A percentile compares a stretch with the other conserved stretches of the same genome.
phyloP scores from a whole-genome alignment of 1,284 basidiomycete genomes.

The Sanghuangporus sanghuang region DNA sequence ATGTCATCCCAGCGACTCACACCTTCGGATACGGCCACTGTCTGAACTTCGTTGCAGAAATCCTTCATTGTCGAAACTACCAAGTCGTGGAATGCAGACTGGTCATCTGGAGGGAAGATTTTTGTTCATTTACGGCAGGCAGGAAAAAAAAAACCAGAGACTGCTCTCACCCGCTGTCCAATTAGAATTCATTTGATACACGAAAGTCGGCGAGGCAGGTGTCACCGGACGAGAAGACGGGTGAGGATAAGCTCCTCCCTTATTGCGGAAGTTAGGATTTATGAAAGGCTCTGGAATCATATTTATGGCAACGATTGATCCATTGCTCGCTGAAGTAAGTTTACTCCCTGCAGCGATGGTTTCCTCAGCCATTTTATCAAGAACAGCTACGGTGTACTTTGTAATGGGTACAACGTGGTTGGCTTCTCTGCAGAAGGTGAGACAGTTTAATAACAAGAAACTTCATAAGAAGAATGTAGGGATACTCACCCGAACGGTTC shows the following conservation, averaged over 20 bases:
- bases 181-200: not conserved
- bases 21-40: slow-evolving; percentile 3
- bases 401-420: slow-evolving; percentile 12
- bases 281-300: not conserved
- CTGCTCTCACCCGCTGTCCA: not conserved
- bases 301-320: slow-evolving; percentile 5
- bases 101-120: not conserved
- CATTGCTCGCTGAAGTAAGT: slow-evolving; percentile 1
- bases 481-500: slow-evolving; percentile 10
- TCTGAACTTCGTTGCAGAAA: slow-evolving; percentile 1
- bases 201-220: not conserved
- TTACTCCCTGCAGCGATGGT: not conserved
- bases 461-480: no score
- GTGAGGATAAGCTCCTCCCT: slow-evolving; percentile 14
- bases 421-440: not conserved
- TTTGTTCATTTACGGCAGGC: not conserved
- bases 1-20: slow-evolving; percentile 7
- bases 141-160: not conserved
- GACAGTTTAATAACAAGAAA: not conserved
- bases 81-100: not conserved
- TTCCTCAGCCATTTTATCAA: slow-evolving; percentile 13
- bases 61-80: not conserved
- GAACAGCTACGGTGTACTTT: slow-evolving; percentile 8
- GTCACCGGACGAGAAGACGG: slow-evolving; percentile 5
- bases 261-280: not conserved